Conservation (phyloP, 192 early-diverging fungal species). For the Coemansia furcata region DNA sequence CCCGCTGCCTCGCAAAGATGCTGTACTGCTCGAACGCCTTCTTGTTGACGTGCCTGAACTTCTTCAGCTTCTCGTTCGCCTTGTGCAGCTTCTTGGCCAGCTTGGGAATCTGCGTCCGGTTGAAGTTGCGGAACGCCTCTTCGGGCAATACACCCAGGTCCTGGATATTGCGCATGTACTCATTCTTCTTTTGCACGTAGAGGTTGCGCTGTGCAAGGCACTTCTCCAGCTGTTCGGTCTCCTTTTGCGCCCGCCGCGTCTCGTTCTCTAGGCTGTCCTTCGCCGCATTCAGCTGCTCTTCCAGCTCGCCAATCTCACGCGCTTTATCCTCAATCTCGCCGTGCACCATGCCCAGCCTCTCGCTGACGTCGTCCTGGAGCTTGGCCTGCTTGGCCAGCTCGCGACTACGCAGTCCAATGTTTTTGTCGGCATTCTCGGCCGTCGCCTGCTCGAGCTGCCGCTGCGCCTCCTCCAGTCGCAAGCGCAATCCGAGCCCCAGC, state of each 20-base stretch:
- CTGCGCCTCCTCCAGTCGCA: conserved; percentile 66
- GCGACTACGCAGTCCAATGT: conserved; percentile 34
- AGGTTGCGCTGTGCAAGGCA: conserved; percentile 70
- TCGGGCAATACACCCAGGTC: conserved; percentile 95
- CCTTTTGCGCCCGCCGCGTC: conserved; percentile 27
- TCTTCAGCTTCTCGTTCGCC: conserved; percentile 82
- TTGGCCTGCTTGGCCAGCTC: conserved; percentile 34
- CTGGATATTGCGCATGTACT: conserved; percentile 80
- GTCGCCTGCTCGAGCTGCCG: conserved; percentile 57
- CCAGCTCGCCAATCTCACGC: conserved; percentile 51
- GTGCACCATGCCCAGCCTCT: conserved; percentile 33
- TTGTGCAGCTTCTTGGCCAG: conserved; percentile 68
- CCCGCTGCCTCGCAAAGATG: conserved; percentile 90
- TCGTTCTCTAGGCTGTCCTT: conserved; percentile 30
- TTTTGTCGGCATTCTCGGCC: conserved; percentile 52
- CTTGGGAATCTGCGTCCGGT: conserved; percentile 49
- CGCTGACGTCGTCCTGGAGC: conserved; percentile 26
- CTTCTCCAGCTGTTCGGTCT: conserved; percentile 61
- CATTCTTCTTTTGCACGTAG: conserved; percentile 82
- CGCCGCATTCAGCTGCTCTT: conserved; percentile 42
- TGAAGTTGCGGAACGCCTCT: conserved; percentile 75
- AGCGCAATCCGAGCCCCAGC: conserved; percentile 65
- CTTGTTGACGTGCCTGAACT: conserved; percentile 95
- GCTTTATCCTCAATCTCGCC: conserved; percentile 42
- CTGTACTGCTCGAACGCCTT: conserved; percentile 97